Base-by-base conservation (phyloP, 495 filamentous ascomycete genomes). In the Penicillium ochrochloron region DNA sequence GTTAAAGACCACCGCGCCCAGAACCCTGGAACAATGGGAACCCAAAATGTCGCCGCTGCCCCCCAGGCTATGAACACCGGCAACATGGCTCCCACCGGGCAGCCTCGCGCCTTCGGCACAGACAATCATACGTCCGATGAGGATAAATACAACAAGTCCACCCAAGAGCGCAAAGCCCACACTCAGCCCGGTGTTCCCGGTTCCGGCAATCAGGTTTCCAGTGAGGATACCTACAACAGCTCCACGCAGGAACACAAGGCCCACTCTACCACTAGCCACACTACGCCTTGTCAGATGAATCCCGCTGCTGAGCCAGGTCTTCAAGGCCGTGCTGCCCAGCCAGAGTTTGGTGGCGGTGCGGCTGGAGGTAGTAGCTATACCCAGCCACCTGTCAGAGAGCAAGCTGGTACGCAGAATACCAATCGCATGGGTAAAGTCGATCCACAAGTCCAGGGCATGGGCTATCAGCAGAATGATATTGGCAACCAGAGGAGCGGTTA, bases 241-340 rank as follows among this genome's bases (percentile, higher is more conserved):
- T 62, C 63, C 11, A 58, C 42, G 21, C 63, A 69, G 60, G 66
- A 69, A 35, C 60, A 69, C 34, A 69, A 66, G 27, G 56, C 62
- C 3, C 66, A 66, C 50, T 57, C 59, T 0, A 35, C 34, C 25
- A 65, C 62, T 34, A 63, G 23, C 15, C 66, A 69, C 15, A 3
- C 42, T 15, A 57, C 27, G 19, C 66, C 62, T 8, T 66, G 66
- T 34, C 19, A 60, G 19, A 61, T 51, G 23, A 37, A 52, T 3
- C 14, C 56, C 19, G 46, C 29, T 17, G 29, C 23, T 12, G 44
- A 66, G 29, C 14, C 39, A 2, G 52, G 63, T 12, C 48, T 29
- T 17, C 8, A 51, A 15, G 25, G n/a, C 15, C n/a, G 50, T 14
- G 33, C 34, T 8, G 51, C 12, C 12, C 56, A 53, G 37, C 51